Conservation (phyloP, 352 stramenopile genomes). For the Globisporangium echinulatum region DNA sequence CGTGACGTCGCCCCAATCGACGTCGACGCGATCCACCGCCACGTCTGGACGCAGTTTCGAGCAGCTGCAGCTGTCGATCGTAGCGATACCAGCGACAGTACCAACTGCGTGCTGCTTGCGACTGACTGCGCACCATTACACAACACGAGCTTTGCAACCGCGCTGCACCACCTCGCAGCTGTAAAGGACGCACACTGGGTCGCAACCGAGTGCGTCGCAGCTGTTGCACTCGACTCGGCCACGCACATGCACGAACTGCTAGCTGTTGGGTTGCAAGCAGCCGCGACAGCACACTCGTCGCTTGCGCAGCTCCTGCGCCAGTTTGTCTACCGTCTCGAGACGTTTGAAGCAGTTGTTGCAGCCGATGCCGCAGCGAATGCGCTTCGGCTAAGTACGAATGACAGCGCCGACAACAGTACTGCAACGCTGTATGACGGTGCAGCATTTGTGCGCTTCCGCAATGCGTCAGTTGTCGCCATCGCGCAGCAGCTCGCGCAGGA, state of each 20-base stretch:
- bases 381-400: no score
- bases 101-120: constrained; percentile 2
- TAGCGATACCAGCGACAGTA: constrained; percentile 1
- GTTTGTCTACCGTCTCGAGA: constrained; percentile 45
- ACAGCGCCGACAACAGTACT: no score
- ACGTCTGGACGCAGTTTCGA: constrained; percentile 42
- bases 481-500: constrained; percentile 44
- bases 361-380: constrained; percentile 3
- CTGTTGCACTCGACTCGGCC: constrained; percentile 32
- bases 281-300: constrained; percentile 8
- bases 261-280: constrained; percentile 28
- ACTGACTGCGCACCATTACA: constrained; percentile 1
- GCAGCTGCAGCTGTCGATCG: neutral
- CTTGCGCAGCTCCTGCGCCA: constrained; percentile 19
- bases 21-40: constrained; percentile 39
- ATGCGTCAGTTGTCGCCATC: constrained; percentile 24
- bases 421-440: constrained; percentile 39
- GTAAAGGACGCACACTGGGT: constrained; percentile 46
- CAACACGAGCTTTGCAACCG: constrained; percentile 18
- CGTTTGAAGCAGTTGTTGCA: constrained; percentile 33
- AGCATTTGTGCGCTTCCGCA: constrained; percentile 25
- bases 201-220: constrained; percentile 30
- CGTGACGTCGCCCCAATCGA: constrained; percentile 16
- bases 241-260: constrained; percentile 58
- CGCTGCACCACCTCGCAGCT: constrained; percentile 36